Conservation (phyloP, 2,329 filamentous ascomycete genomes). For the Pseudogymnoascus verrucosus region DNA sequence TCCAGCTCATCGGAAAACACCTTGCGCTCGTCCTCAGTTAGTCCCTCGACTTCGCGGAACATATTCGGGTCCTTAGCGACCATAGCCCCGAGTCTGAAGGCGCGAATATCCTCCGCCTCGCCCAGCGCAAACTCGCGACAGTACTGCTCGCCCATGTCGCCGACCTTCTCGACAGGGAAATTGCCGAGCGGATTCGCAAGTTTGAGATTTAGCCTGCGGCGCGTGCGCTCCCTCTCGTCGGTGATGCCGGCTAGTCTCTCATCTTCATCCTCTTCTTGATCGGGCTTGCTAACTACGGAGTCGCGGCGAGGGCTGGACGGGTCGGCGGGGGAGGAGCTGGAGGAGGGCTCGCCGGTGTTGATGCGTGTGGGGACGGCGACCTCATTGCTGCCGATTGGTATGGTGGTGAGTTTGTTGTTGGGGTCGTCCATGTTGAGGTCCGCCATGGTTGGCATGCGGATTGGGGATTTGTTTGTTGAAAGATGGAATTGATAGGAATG, state of each 20-base stretch:
- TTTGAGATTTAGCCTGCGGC: constrained; percentile 37
- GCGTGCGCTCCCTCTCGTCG: constrained; percentile 23
- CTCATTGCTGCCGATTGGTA: background rate
- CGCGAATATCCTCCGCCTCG: constrained; percentile 47
- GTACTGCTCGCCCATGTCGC: constrained; percentile 49
- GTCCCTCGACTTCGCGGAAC: constrained; percentile 41
- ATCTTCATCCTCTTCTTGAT: background rate
- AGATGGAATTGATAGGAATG: background rate
- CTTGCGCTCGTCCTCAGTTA: constrained; percentile 50
- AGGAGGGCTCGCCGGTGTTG: background rate
- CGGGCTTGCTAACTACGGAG: background rate
- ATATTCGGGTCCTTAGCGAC: constrained; percentile 40
- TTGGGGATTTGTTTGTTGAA: background rate
- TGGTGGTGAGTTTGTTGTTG: background rate
- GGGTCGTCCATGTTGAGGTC: background rate
- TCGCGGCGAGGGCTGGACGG: background rate
- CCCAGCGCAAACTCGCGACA: constrained; percentile 46
- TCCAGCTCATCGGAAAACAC: constrained; percentile 52
- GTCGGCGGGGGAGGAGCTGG: background rate
- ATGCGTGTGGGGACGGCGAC: background rate
- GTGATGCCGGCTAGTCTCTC: background rate
- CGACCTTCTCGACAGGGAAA: constrained; percentile 41
- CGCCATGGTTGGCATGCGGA: background rate
- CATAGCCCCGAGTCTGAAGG: constrained; percentile 52
- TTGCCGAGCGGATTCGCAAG: constrained; percentile 46